Percentiles rank a stretch among this genome's conserved stretches.
Conservation (phyloP, 805 yeast genomes). For the Kodamaea kakaduensis region DNA sequence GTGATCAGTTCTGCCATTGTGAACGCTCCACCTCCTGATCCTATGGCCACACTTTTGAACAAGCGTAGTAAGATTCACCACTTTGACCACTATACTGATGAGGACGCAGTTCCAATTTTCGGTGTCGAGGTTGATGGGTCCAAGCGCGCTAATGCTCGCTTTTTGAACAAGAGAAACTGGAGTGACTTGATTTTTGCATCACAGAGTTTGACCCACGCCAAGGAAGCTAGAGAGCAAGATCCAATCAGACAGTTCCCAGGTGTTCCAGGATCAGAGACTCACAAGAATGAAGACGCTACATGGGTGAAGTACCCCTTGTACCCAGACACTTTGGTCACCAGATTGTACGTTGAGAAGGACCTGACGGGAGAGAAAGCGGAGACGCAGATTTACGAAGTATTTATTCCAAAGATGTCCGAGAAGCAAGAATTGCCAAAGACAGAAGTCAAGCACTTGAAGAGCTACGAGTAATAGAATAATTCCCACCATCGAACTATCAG, state of each 20-base stretch:
- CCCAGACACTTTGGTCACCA: conserved; percentile 57
- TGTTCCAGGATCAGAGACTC: not conserved
- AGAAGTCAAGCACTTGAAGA: conserved; percentile 30
- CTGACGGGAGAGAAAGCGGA: conserved; percentile 42
- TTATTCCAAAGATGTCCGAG: conserved; percentile 58
- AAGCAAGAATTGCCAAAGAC: conserved; percentile 28
- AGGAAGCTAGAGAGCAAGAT: conserved; percentile 1
- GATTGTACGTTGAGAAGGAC: conserved; percentile 71
- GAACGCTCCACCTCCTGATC: conserved; percentile 89
- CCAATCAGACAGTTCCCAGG: conserved; percentile 3
- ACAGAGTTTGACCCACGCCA: conserved; percentile 21
- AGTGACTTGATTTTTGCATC: conserved; percentile 58
- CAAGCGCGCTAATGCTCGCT: conserved; percentile 44
- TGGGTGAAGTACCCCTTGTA: conserved; percentile 52
- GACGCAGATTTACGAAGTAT: conserved; percentile 63
- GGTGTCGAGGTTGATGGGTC: conserved; percentile 52
- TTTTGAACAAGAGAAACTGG: conserved; percentile 69
- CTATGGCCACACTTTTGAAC: conserved; percentile 72
- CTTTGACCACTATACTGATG: conserved; percentile 62
- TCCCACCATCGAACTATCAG: too few species aligned
- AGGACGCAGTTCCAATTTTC: conserved; percentile 78
- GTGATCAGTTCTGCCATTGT: conserved; percentile 87
- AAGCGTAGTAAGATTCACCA: conserved; percentile 66
- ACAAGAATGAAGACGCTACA: conserved; percentile 19
- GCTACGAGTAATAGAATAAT: conserved; percentile 1